A percentile compares a stretch with the other conserved stretches of the same genome.
Conservation (phyloP, 2,329 filamentous ascomycete genomes). For the Aspergillus japonicus region DNA sequence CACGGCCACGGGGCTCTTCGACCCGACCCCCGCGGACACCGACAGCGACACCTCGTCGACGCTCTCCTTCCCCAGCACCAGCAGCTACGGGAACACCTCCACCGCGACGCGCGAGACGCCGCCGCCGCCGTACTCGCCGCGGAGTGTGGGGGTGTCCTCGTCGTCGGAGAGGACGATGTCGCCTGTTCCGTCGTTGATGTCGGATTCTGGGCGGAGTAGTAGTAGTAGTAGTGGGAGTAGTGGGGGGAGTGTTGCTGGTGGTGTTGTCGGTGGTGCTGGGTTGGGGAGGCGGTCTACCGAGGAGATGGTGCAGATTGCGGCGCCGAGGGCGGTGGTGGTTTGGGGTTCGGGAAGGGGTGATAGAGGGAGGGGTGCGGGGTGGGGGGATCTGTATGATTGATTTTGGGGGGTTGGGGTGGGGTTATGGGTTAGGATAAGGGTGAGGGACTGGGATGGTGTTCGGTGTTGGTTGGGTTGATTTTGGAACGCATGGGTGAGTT, state of each 20-base stretch:
- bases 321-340: constrained; percentile 25
- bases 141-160: background rate
- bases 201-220: constrained; percentile 24
- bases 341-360: background rate
- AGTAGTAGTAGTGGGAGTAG: constrained; percentile 12
- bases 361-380: background rate
- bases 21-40: constrained; percentile 11
- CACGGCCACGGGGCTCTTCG: background rate
- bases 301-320: constrained; percentile 29
- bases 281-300: background rate
- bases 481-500: too few relatives aligned
- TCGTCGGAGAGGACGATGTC: constrained; percentile 14
- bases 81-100: constrained; percentile 45
- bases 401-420: background rate
- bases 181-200: constrained; percentile 34
- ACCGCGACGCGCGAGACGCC: constrained; percentile 45
- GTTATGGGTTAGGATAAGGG: background rate
- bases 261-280: background rate
- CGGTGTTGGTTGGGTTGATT: too few relatives aligned
- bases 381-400: background rate
- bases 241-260: background rate
- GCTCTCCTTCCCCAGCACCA: constrained; percentile 40
- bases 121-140: constrained; percentile 43
- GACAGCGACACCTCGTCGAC: constrained; percentile 43
- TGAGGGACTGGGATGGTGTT: background rate